Conservation (phyloP, 2,329 filamentous ascomycete genomes). For the Daldinia eschscholtzii region DNA sequence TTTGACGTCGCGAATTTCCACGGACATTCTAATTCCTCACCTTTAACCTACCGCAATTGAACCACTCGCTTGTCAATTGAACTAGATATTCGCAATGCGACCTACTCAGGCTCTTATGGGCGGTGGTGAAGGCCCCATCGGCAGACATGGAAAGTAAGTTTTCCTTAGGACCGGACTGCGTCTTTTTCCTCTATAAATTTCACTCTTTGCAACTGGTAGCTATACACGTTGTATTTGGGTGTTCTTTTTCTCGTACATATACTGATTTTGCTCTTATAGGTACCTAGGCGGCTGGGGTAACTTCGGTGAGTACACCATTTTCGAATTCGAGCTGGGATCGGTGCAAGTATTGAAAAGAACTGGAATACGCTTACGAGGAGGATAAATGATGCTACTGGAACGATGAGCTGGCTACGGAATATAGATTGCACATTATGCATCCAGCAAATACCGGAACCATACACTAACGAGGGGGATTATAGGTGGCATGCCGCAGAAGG, state of each 20-base stretch:
- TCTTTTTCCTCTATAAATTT: conserved; percentile 47
- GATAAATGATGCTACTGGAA: neutral
- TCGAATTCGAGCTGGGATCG: conserved; percentile 9
- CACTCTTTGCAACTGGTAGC: neutral
- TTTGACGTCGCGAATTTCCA: conserved; percentile 49
- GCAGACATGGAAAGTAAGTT: conserved; percentile 61
- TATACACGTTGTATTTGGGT: neutral
- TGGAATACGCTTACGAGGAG: neutral
- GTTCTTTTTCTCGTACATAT: conserved; percentile 6
- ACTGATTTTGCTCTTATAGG: conserved; percentile 60
- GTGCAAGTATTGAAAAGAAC: neutral
- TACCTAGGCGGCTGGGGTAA: conserved; percentile 81
- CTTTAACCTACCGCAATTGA: conserved; percentile 49
- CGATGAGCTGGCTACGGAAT: neutral
- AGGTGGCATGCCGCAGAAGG: conserved; percentile 73
- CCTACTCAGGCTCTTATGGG: conserved; percentile 60
- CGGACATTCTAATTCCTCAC: conserved; percentile 11
- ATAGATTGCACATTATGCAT: neutral
- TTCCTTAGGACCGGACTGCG: conserved; percentile 44
- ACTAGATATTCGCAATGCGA: conserved; percentile 57
- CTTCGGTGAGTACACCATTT: conserved; percentile 71
- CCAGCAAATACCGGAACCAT: conserved; percentile 17
- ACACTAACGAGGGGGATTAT: conserved; percentile 42
- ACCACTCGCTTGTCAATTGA: conserved; percentile 48
- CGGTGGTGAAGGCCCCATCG: conserved; percentile 58